Conservation (phyloP, 768 basidiomycete species). For the Naganishia friedmannii region DNA sequence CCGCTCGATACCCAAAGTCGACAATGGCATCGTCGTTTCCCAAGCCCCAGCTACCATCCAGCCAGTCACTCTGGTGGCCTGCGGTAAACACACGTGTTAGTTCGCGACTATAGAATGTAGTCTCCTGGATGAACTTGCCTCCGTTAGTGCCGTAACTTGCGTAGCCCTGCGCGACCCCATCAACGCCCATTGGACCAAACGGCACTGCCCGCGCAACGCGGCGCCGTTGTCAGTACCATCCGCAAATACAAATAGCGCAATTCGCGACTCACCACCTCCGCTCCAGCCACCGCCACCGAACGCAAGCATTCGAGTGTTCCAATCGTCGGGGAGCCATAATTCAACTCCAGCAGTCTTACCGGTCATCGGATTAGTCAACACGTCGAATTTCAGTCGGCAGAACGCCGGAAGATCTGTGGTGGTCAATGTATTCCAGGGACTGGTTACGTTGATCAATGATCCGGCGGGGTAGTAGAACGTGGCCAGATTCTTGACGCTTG, state of each 20-base stretch:
- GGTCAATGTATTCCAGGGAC: neutral
- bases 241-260: too few species aligned
- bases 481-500: too few species aligned
- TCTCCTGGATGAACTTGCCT: neutral
- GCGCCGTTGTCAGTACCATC: too few species aligned
- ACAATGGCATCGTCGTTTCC: slow-evolving; percentile 42
- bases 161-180: slow-evolving; percentile 5
- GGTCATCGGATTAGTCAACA: neutral
- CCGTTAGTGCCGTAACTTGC: neutral
- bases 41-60: slow-evolving; percentile 29
- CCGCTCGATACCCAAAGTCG: too few species aligned
- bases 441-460: neutral
- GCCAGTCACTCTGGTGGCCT: slow-evolving; percentile 4
- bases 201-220: neutral
- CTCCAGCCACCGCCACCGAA: slow-evolving; percentile 9
- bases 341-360: neutral
- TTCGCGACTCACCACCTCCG: neutral
- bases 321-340: slow-evolving; percentile 6
- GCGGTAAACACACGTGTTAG: neutral
- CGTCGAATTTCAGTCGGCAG: neutral
- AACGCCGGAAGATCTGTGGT: neutral
- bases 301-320: slow-evolving; percentile 7
- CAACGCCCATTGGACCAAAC: neutral
- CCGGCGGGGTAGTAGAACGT: neutral
- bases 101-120: too few species aligned